Evolutionary conservation across 805 yeast species (phyloP).

Genomic region (Grigorovia humatica): DNA sequence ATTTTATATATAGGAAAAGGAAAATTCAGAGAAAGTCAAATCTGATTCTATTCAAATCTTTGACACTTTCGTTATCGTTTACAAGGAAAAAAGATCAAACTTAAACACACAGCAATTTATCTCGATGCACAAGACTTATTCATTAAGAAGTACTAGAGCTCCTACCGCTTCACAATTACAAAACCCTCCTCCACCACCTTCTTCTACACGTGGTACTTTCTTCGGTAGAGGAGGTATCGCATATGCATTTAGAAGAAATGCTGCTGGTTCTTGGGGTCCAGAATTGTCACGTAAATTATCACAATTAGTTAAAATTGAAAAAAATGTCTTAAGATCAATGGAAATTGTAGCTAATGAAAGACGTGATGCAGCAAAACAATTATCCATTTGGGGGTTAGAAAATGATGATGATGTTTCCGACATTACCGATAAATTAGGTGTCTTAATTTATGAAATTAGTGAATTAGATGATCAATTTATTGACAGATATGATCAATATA

Average conservation of each 20-base stretch:
- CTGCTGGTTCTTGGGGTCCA: slow-evolving; percentile 76
- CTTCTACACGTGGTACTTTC: slow-evolving; percentile 75
- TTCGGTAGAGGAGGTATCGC: slow-evolving; percentile 73
- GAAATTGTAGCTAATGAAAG: slow-evolving; percentile 71
- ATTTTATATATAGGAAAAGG: too few species aligned
- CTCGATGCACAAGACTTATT: slow-evolving; percentile 93
- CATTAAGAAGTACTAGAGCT: slow-evolving; percentile 87
- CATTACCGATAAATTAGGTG: slow-evolving; percentile 81
- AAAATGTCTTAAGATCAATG: slow-evolving; percentile 68
- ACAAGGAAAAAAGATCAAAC: too few species aligned
- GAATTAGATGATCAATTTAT: slow-evolving; percentile 81
- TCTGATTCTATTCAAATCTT: too few species aligned
- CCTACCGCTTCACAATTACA: slow-evolving; percentile 95
- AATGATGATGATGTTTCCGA: slow-evolving; percentile 81
- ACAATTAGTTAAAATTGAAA: slow-evolving; percentile 69
- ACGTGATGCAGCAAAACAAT: slow-evolving; percentile 71
- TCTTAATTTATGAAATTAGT: slow-evolving; percentile 69
- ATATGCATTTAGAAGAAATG: slow-evolving; percentile 50
- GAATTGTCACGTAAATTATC: slow-evolving; percentile 67
- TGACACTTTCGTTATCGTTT: too few species aligned
- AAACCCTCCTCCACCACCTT: slow-evolving; percentile 91
- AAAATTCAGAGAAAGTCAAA: too few species aligned
- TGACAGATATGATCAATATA: slow-evolving; percentile 77
- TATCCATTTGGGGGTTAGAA: slow-evolving; percentile 79
- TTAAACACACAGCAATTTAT: too few species aligned